Evolutionary conservation across 2,329 filamentous ascomycete genomes (phyloP), one percentile per base, ranked within the genome.

Genomic region (Paraphaeosphaeria minitans): DNA sequence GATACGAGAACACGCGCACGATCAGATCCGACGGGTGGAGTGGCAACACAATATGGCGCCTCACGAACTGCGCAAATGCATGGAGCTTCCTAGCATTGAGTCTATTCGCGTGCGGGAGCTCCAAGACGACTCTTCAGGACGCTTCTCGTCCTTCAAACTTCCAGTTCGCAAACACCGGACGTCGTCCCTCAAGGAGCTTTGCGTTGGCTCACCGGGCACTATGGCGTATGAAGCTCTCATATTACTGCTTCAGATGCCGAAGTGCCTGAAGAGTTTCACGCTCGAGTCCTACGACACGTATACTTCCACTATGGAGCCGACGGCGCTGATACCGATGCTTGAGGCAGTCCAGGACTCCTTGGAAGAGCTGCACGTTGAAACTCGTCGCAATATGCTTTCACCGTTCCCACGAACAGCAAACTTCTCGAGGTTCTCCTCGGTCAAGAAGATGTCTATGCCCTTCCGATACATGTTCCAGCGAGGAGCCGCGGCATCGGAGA

Each of bases 31-130:
- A 13, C 46, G 31, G 41, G 42, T 59, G 14, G 57, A 59, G 9
- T 59, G 57, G 57, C 47, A 55, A 27, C 57, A 59, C 41, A 59
- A 59, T 24, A 55, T 59, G 52, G 45, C 52, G 4, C 31, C 52
- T 31, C 19, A 41, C 24, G 46, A 48, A 19, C 47, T 59, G 12
- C 41, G 31, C 10, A 31, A 51, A 12, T 59, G 52, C 29, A 52
- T 59, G 52, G 27, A 37, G 13, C 52, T 59, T 14, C 57, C 57
- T 12, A 47, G 42, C 14, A 59, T 59, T 8, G 46, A 59, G 6
- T 50, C 12, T 19, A 43, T 59, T 19, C 49, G 45, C 8, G 54
- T 48, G 41, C 52, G 52, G n/a, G 57, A 55, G 47, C 52, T 59
- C 16, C 45, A 37, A 19, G 49, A 47, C 16, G 10, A 21, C 19